These are phyloP conservation scores for Aegilops speltoides DNA, from an alignment of 176 grass and related monocot genomes.

Conservation along the genomic window DNA sequence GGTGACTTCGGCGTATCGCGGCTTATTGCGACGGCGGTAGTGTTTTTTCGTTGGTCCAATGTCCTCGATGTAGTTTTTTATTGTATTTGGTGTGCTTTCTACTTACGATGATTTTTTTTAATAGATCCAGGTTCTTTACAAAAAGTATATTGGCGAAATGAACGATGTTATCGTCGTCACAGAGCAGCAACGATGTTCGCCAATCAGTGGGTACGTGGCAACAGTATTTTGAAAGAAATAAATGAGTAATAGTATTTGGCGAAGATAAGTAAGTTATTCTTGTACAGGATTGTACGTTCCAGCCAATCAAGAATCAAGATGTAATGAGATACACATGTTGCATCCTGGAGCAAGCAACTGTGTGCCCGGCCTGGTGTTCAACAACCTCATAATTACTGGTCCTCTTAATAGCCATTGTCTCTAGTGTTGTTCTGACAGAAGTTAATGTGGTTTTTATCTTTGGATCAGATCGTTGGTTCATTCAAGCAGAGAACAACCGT, in stretches of 20 bases:
- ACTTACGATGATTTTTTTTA: no score
- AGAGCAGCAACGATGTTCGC: neutral
- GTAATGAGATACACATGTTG: slow-evolving; percentile 13
- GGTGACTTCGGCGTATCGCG: no score
- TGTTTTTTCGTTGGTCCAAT: no score
- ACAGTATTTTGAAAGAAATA: neutral
- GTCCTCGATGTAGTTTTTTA: no score
- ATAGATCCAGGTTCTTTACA: no score
- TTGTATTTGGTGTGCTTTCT: no score
- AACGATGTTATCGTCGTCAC: neutral
- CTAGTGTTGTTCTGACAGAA: slow-evolving; percentile 35
- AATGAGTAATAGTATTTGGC: neutral
- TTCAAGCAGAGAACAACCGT: no score
- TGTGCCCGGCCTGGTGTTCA: slow-evolving; percentile 22
- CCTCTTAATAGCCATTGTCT: slow-evolving; percentile 37
- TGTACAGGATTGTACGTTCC: neutral
- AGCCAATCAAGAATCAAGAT: neutral
- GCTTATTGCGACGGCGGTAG: no score
- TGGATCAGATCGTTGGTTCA: neutral
- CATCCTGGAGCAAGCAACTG: neutral
- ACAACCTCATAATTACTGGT: slow-evolving; percentile 46
- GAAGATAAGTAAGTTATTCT: neutral
- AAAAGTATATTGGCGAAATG: neutral
- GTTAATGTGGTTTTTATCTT: slow-evolving; percentile 34
- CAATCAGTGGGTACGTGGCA: neutral